Percentiles rank a stretch among this genome's conserved stretches.
phyloP scores from a whole-genome alignment of 2,329 filamentous ascomycete genomes.

The Fusarium aywerte region DNA sequence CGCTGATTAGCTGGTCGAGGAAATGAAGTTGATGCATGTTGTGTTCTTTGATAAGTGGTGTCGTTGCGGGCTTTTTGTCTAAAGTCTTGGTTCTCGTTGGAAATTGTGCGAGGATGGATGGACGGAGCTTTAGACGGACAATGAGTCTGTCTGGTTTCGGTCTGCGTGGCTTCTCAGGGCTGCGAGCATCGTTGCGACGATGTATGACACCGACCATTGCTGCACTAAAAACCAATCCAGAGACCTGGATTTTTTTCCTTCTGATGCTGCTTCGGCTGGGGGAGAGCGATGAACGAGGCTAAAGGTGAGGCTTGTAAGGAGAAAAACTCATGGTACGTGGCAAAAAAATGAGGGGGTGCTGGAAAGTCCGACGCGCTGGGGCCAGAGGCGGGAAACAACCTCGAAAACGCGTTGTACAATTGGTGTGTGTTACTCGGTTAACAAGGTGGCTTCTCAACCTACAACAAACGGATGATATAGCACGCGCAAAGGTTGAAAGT shows the following conservation, averaged over 20 bases:
- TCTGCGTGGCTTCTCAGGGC: not conserved
- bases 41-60: not conserved
- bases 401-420: not conserved
- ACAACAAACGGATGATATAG: not conserved
- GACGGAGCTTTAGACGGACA: not conserved
- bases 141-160: not conserved
- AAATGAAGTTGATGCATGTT: not conserved
- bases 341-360: not conserved
- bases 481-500: not conserved
- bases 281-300: not conserved
- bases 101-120: constrained; percentile 1
- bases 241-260: too few relatives aligned
- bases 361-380: not conserved
- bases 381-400: not conserved
- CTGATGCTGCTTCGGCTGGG: too few relatives aligned
- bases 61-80: not conserved
- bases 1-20: not conserved
- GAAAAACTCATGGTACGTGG: constrained; percentile 1
- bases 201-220: not conserved
- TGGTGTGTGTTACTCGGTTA: constrained; percentile 8
- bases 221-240: too few relatives aligned
- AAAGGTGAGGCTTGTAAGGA: not conserved
- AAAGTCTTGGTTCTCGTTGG: not conserved
- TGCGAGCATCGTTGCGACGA: not conserved
- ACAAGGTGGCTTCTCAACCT: not conserved